A percentile compares a stretch with the other conserved stretches of the same genome.
phyloP scores from a whole-genome alignment of 73 alveolate species.

The Paramecium caudatum region DNA sequence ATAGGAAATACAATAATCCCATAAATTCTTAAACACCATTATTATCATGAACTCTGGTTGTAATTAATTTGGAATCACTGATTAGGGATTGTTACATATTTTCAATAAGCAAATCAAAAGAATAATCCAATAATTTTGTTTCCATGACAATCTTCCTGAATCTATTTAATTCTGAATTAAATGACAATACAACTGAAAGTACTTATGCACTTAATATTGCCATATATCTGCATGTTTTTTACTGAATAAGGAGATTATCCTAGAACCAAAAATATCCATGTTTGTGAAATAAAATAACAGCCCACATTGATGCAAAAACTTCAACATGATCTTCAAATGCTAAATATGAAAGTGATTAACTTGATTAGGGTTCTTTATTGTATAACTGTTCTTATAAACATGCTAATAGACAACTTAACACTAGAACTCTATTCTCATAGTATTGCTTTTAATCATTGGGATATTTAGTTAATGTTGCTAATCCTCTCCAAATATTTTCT shows the following conservation, averaged over 20 bases:
- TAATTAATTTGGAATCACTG: not conserved
- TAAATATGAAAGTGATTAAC: not conserved
- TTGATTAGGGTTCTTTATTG: not conserved
- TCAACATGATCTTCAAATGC: conserved; percentile 35
- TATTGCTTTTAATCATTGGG: conserved; percentile 58
- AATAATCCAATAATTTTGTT: conserved; percentile 4
- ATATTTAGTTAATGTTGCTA: conserved; percentile 61
- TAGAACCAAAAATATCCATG: conserved; percentile 55
- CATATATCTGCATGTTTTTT: conserved; percentile 14
- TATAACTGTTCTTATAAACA: conserved; percentile 31
- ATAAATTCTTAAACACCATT: conserved; percentile 13
- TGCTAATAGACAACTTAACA: conserved; percentile 38
- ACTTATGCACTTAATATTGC: conserved; percentile 22
- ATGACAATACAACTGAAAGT: not conserved
- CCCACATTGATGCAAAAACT: conserved; percentile 61
- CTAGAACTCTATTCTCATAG: conserved; percentile 44
- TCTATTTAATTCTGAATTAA: not conserved
- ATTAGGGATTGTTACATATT: conserved; percentile 25
- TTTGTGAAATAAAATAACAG: conserved; percentile 40
- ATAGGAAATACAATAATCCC: not conserved
- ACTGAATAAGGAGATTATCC: conserved; percentile 28
- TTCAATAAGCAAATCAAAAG: conserved; percentile 36
- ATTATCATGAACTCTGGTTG: conserved; percentile 20
- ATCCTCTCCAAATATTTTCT: conserved; percentile 52
- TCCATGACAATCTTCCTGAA: not conserved